Base-by-base conservation (phyloP, 257 asterid species). In the Orobanche coerulescens region DNA sequence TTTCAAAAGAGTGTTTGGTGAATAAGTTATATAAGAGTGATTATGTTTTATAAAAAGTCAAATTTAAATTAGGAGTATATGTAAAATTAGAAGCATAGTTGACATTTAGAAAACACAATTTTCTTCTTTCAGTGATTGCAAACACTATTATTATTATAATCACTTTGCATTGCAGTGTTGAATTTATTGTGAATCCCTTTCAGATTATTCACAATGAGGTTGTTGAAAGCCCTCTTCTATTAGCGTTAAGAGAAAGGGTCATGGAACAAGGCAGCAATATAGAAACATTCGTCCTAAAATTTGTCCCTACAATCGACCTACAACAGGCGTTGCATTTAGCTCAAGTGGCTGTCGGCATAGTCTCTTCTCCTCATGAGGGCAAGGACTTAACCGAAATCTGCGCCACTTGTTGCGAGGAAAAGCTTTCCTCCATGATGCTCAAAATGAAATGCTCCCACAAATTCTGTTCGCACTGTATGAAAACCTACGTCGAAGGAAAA, bases 391-490 rank as follows among this genome's bases (percentile, higher is more conserved):
- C 73, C 1, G 85, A 80, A 73, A 75, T 34, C 63, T 93, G 98
- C 71, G 80, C 97, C 31, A 93, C 89, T 70, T 93, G 98, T 62
- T 77, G 88, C 1, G 84, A 86, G 58, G 96, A 89, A 75, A 93
- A 77, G 83, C 89, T 78, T 26, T 68, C 85, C 4, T 68, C 83
- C 4, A 84, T 89, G 96, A 81, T 82, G 69, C 82, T 76, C 67
- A 75, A 75, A 1, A 58, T 93, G 43, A 93, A 83, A 70, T 93
- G 98, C 60, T 79, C 95, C 64, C 98, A 93, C 83, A 82, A 66
- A 63, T 89, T 86, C 73, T 93, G 98, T 61, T 84, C 98, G 20
- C 90, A 71, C 62, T 93, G 98, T 71, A 73, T 89, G 97, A 93
- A 73, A 82, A 75, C 83, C 12, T 83, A 89, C 24, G 97, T 84